A percentile compares a stretch with the other conserved stretches of the same genome.
These are phyloP conservation scores for Curvularia sp. DNA, from an alignment of 2,329 filamentous ascomycete species.

Conservation along the genomic window DNA sequence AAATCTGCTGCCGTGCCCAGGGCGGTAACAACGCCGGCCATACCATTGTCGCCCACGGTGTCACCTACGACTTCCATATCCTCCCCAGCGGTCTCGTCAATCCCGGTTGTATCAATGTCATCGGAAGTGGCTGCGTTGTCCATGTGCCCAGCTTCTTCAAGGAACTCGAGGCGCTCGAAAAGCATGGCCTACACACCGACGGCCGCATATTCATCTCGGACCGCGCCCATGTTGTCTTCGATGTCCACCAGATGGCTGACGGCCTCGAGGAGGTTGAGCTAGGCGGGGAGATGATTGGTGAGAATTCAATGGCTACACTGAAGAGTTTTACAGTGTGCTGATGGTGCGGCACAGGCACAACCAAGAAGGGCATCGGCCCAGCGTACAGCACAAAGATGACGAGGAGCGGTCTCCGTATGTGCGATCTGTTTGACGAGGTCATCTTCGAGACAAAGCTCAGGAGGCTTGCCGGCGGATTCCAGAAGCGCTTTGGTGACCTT, in stretches of 20 bases:
- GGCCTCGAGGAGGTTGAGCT: slow-evolving; percentile 68
- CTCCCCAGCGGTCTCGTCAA: slow-evolving; percentile 71
- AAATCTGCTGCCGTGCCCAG: slow-evolving; percentile 65
- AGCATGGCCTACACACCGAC: slow-evolving; percentile 65
- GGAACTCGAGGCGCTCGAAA: slow-evolving; percentile 66
- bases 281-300: slow-evolving; percentile 55
- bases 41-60: slow-evolving; percentile 54
- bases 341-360: slow-evolving; percentile 56
- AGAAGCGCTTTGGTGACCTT: slow-evolving; percentile 72
- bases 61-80: slow-evolving; percentile 56
- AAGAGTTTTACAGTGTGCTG: slow-evolving; percentile 19
- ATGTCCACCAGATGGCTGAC: slow-evolving; percentile 71
- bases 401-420: slow-evolving; percentile 70
- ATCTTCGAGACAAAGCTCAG: slow-evolving; percentile 72
- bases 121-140: slow-evolving; percentile 71
- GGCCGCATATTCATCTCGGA: slow-evolving; percentile 70
- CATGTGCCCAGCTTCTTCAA: slow-evolving; percentile 72
- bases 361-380: slow-evolving; percentile 61
- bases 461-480: slow-evolving; percentile 66
- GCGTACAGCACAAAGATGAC: slow-evolving; percentile 69
- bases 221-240: slow-evolving; percentile 68
- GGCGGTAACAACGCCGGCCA: slow-evolving; percentile 67
- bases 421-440: slow-evolving; percentile 71
- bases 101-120: slow-evolving; percentile 73
- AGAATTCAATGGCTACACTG: slow-evolving; percentile 11